These are phyloP conservation scores for Setaria viridis DNA, from an alignment of 202 grass and related monocot species.

Conservation along the genomic window DNA sequence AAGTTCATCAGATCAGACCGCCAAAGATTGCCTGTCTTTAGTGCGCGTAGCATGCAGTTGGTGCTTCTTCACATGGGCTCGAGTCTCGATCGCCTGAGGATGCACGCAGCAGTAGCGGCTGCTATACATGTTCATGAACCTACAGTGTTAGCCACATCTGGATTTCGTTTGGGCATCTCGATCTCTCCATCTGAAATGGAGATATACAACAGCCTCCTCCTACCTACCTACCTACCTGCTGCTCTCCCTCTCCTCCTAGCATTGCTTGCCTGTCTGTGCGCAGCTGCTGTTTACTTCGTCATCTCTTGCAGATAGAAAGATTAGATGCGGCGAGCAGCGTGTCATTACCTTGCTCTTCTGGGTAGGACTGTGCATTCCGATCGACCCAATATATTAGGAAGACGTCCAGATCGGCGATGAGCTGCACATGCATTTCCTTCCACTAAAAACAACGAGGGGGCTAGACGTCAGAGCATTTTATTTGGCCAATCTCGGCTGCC, in stretches of 20 bases:
- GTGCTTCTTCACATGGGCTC: background rate
- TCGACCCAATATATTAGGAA: slow-evolving; percentile 22
- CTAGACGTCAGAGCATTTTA: slow-evolving; percentile 11
- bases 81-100: background rate
- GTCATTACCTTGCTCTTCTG: too few relatives aligned
- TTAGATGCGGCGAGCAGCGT: background rate
- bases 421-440: slow-evolving; percentile 13
- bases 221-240: too few relatives aligned
- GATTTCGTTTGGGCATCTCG: background rate
- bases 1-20: slow-evolving; percentile 8
- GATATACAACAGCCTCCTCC: too few relatives aligned
- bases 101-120: background rate
- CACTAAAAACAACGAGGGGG: background rate
- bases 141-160: background rate
- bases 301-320: too few relatives aligned
- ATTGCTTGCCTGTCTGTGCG: too few relatives aligned
- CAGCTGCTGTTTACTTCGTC: too few relatives aligned
- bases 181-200: too few relatives aligned
- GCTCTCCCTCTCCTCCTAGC: too few relatives aligned
- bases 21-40: slow-evolving; percentile 22
- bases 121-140: background rate
- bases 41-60: background rate
- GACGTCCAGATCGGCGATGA: slow-evolving; percentile 35
- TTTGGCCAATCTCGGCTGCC: slow-evolving; percentile 28
- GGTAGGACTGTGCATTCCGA: too few relatives aligned